Conservation (phyloP, 1,139 yeast genomes). For the Geotrichum fermentans region DNA sequence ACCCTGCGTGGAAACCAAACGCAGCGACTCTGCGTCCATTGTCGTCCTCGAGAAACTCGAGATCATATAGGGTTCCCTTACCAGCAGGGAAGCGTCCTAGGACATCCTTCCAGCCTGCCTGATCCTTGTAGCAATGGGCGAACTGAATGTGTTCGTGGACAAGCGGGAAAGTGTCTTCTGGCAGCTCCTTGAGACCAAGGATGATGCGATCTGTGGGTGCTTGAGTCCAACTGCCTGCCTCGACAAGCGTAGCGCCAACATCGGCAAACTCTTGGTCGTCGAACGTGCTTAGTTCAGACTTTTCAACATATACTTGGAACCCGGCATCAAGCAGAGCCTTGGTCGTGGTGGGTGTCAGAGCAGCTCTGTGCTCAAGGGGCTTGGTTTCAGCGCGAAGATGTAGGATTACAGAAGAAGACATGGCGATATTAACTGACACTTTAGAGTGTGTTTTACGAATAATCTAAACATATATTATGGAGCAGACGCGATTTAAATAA, state of each 20-base stretch:
- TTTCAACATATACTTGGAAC: constrained; percentile 80
- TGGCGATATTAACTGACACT: too few relatives aligned
- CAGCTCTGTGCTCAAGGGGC: constrained; percentile 96
- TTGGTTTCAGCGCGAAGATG: constrained; percentile 92
- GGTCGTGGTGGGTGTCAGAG: constrained; percentile 87
- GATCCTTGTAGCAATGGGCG: constrained; percentile 97
- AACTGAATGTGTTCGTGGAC: constrained; percentile 95
- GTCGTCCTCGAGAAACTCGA: constrained; percentile 90
- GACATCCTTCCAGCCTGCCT: constrained; percentile 95
- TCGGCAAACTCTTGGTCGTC: constrained; percentile 63
- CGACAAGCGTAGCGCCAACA: constrained; percentile 84
- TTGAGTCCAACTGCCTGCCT: constrained; percentile 83
- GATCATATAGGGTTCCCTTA: constrained; percentile 81
- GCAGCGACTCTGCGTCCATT: constrained; percentile 98
- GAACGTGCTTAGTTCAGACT: constrained; percentile 79
- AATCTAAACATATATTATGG: too few relatives aligned
- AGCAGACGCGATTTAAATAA: too few relatives aligned
- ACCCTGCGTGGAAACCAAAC: constrained; percentile 96
- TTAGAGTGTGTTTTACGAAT: too few relatives aligned
- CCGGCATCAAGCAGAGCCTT: constrained; percentile 83
- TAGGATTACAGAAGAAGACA: constrained; percentile 40
- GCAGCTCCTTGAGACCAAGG: constrained; percentile 90
- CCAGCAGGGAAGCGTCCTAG: constrained; percentile 85
- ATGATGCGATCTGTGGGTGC: constrained; percentile 91
- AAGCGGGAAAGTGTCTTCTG: constrained; percentile 90